These are phyloP conservation scores for Aspergillus tubingensis DNA, from an alignment of 2,329 filamentous ascomycete genomes.

Conservation along the genomic window DNA sequence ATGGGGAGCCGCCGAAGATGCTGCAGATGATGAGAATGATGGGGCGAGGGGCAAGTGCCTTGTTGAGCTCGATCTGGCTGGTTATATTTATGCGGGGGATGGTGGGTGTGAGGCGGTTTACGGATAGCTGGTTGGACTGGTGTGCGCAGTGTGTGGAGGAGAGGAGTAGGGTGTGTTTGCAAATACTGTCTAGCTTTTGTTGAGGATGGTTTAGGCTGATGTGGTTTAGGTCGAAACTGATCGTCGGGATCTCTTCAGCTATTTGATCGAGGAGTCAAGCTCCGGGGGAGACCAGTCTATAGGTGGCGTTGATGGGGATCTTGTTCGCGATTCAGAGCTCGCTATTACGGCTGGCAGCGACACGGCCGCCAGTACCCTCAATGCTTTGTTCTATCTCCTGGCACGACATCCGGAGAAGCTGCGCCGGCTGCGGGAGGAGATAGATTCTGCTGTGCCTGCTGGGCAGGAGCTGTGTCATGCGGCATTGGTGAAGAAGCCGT, in stretches of 20 bases:
- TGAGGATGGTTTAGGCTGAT: neutral
- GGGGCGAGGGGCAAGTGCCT: neutral
- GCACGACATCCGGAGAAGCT: conserved; percentile 9
- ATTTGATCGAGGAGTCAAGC: conserved; percentile 10
- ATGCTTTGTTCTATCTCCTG: conserved; percentile 8
- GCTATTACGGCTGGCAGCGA: conserved; percentile 12
- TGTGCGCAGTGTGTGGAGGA: conserved; percentile 8
- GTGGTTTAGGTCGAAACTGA: neutral
- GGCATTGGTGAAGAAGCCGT: conserved; percentile 4
- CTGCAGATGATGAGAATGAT: neutral
- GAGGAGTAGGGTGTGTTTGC: conserved; percentile 3
- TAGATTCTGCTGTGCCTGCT: conserved; percentile 1
- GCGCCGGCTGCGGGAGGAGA: conserved; percentile 7
- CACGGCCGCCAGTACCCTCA: conserved; percentile 8
- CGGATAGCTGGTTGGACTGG: conserved; percentile 7
- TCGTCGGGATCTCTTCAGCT: conserved; percentile 12
- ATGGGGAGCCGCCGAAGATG: neutral
- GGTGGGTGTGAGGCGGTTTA: neutral
- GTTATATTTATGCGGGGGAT: conserved; percentile 8
- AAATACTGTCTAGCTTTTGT: neutral
- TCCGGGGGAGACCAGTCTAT: neutral
- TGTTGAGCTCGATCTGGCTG: conserved; percentile 6
- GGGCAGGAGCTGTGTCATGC: neutral
- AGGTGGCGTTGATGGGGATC: conserved; percentile 1
- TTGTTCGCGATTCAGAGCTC: conserved; percentile 13